Evolutionary conservation across 805 yeast species (phyloP), one percentile per base, ranked within the genome.

Genomic region (Metschnikowia anglica): DNA sequence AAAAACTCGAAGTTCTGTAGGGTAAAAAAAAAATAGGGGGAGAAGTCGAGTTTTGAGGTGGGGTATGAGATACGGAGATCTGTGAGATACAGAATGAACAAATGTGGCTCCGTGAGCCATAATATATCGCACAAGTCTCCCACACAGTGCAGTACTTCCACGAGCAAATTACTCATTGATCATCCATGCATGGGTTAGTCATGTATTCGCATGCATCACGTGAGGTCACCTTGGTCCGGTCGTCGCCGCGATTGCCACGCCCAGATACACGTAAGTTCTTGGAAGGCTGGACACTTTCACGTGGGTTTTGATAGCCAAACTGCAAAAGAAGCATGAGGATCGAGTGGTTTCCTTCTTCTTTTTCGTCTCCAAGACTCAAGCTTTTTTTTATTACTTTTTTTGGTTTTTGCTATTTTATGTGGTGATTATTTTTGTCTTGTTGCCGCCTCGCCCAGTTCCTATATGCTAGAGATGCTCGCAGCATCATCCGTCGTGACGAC

Each of bases 101-200:
- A 21, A 27, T 39, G 43, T 39, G 43, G 43, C 43, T 39, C 30
- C 34, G 20, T 15, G 43, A 33, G 38, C 38, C 38, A 23, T 39
- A 33, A 34, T 34, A 34, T 34, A 34, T 34, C 29, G 38, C 32
- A 38, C 37, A 33, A 39, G 31, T n/a, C 25, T 17, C 24, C 34
- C 29, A 15, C 43, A 12, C 33, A 25, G 13, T 19, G 12, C 16
- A 16, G 8, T 26, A 16, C 29, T 13, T 26, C 43, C 23, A 17
- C 43, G 8, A 27, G 19, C 16, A 25, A 24, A 39, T 39, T 39
- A 39, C 43, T 39, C 43, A 39, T 27, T 34, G 38, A 34, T 34
- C 38, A 34, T 17, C 38, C 34, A 24, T 27, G 34, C 34, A 28
- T 13, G 19, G 21, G 43, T 39, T 39, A 39, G 43, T 39, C 43